Percentiles rank a stretch among this genome's conserved stretches.
phyloP scores from a whole-genome alignment of 148 eudicot species.

The Vaccinium darrowii region DNA sequence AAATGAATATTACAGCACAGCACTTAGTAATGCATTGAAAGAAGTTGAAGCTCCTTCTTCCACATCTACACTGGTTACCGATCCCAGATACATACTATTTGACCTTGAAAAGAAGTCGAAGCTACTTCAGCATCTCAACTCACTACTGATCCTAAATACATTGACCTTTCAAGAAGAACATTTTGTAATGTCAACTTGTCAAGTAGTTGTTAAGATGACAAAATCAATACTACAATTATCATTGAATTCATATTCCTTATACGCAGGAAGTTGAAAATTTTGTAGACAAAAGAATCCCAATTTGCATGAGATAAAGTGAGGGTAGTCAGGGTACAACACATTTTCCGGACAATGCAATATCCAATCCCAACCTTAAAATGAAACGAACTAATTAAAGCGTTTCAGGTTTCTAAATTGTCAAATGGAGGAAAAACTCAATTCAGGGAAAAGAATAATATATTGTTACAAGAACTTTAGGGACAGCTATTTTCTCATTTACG shows the following conservation, averaged over 20 bases:
- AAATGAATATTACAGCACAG: background rate
- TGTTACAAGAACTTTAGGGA: background rate
- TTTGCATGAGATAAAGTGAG: background rate
- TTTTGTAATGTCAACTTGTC: background rate
- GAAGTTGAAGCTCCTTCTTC: background rate
- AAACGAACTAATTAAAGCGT: background rate
- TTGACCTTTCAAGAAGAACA: background rate
- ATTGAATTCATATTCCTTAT: background rate
- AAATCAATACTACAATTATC: background rate
- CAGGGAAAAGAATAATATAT: background rate
- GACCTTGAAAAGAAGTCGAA: background rate
- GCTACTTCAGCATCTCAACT: background rate
- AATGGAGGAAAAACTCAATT: background rate
- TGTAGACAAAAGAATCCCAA: background rate
- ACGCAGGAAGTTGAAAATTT: background rate
- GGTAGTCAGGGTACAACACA: too few relatives aligned
- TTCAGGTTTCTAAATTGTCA: background rate
- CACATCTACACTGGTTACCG: background rate
- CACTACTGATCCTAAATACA: conserved; percentile 1
- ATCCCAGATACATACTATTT: background rate
- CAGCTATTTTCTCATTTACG: background rate
- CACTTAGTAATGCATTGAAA: background rate
- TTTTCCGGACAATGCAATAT: background rate
- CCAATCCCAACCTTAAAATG: background rate
- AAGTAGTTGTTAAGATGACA: background rate